A percentile compares a stretch with the other conserved stretches of the same genome.
These are phyloP conservation scores for Leersia perrieri DNA, from an alignment of 176 grass and related monocot genomes.

Conservation along the genomic window DNA sequence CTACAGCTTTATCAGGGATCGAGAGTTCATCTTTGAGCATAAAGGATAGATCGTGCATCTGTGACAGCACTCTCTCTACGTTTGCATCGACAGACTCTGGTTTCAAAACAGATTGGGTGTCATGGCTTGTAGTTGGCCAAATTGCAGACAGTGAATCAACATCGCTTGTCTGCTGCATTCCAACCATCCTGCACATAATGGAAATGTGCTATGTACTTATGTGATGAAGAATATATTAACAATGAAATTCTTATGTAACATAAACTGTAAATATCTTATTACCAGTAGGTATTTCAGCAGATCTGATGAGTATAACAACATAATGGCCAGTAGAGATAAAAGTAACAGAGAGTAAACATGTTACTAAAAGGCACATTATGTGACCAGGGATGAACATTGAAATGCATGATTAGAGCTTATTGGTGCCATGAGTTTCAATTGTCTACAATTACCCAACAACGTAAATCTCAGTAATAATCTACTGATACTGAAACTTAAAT, in stretches of 20 bases:
- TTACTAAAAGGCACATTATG: neutral
- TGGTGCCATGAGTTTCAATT: neutral
- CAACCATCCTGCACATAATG: slow-evolving; percentile 41
- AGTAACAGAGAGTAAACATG: slow-evolving; percentile 8
- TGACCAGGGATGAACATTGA: slow-evolving; percentile 7
- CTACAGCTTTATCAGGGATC: slow-evolving; percentile 49
- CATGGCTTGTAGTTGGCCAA: slow-evolving; percentile 26
- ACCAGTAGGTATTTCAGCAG: neutral
- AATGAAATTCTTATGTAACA: slow-evolving; percentile 5
- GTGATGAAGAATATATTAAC: neutral
- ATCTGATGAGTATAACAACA: slow-evolving; percentile 6
- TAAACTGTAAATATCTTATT: slow-evolving; percentile 6
- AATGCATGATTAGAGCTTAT: neutral
- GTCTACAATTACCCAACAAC: neutral
- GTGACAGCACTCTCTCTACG: slow-evolving; percentile 54
- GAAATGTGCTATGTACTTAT: slow-evolving; percentile 6
- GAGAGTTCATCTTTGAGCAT: slow-evolving; percentile 76
- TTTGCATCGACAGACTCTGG: slow-evolving; percentile 35
- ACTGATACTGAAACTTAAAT: neutral
- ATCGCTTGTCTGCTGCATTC: slow-evolving; percentile 25
- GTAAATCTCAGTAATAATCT: neutral
- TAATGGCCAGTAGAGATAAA: neutral
- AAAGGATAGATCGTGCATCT: slow-evolving; percentile 81
- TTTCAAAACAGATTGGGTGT: slow-evolving; percentile 25
- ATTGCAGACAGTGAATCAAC: slow-evolving; percentile 44